A percentile compares a stretch with the other conserved stretches of the same genome.
phyloP scores from a whole-genome alignment of 306 rosid species.

The Senna tora region DNA sequence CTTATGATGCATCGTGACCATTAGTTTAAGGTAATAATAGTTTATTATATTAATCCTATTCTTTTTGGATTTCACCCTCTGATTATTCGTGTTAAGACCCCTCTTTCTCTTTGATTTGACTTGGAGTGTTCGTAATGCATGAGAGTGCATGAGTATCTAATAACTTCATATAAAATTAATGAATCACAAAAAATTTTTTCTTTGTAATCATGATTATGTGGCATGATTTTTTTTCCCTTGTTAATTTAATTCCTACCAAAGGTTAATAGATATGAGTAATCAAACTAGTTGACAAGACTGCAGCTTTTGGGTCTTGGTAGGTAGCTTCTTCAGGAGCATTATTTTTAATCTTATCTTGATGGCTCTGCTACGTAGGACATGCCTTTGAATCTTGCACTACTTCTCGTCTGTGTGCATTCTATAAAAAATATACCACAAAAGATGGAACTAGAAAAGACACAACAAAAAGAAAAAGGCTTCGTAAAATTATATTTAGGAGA shows the following conservation, averaged over 20 bases:
- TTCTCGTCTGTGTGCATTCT: conserved; percentile 52
- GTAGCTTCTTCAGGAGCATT: neutral
- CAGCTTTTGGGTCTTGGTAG: neutral
- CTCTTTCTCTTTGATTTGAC: neutral
- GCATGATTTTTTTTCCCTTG: too few species aligned
- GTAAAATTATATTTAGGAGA: neutral
- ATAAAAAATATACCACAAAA: neutral
- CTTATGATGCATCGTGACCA: neutral
- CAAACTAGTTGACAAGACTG: neutral
- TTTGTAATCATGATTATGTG: too few species aligned
- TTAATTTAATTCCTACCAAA: too few species aligned
- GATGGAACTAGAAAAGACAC: conserved; percentile 1
- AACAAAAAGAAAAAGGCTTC: neutral
- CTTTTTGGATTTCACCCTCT: neutral
- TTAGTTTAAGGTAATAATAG: neutral
- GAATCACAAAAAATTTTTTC: too few species aligned
- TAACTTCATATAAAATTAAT: too few species aligned
- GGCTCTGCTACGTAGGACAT: neutral
- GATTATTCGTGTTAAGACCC: neutral
- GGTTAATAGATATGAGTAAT: neutral
- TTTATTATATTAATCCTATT: neutral
- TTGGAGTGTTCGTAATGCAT: neutral
- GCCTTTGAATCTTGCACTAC: conserved; percentile 39
- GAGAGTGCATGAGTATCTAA: too few species aligned
- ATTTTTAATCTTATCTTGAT: neutral